Evolutionary conservation across 225 moss, liverwort and hornwort species (phyloP), one percentile per base, ranked within the genome.

Genomic region (Rhytidiadelphus loreus): DNA sequence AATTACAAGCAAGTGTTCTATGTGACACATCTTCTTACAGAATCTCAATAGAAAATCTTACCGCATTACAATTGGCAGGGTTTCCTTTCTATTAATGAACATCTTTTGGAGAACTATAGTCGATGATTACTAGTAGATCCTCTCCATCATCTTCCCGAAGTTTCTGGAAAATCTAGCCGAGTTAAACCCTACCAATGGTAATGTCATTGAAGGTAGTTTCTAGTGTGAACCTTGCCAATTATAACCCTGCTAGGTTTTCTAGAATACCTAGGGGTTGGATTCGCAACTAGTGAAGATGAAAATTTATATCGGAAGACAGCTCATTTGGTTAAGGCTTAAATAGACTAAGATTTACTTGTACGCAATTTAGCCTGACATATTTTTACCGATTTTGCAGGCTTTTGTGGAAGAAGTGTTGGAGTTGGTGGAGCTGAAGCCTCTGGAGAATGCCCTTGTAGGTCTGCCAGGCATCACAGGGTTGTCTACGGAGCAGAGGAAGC

Each of bases 371-470:
- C 43, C 59, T 87, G 66, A 83, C 33, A 26, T 53, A 8, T 25
- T 61, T 59, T 33, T n/a, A 17, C 22, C 11, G 39, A n/a, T n/a
- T 68, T 52, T 81, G 87, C 92, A 94, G 94, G 90, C 88, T 24
- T 94, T 94, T n/a, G 94, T 93, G 82, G 93, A 94, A 69, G 94
- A 94, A 89, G 93, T 94, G 66, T 78, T 94, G 90, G 93, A 94
- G 81, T 83, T 94, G 80, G 93, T 94, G 75, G 94, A 94, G 50
- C 57, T 94, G 68, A 93, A 88, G 85, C 68, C 93, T 33, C 32
- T 94, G 66, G 93, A 92, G 86, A 88, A 87, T 58, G 92, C 91
- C 18, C 88, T 93, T n/a, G 94, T 94, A 14, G 94, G 94, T 46
- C 65, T 94, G 80, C 93, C 94, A 46, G 91, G 94, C 58, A 86